Conservation (phyloP, 495 filamentous ascomycete genomes). For the Staphylotrichum longicolle region DNA sequence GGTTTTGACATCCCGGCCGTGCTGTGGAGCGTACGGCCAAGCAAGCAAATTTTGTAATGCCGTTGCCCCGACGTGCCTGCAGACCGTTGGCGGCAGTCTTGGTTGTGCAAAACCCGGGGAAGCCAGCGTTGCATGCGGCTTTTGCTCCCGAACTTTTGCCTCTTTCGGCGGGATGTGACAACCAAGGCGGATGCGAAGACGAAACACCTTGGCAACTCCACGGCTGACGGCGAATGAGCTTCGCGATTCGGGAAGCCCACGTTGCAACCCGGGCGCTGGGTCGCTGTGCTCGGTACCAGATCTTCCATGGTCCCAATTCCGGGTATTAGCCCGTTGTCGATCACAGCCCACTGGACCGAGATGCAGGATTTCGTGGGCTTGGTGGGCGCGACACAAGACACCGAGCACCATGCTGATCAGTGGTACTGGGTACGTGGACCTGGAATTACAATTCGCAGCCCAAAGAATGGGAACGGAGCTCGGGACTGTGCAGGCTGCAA, state of each 20-base stretch:
- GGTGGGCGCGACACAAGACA: too few relatives aligned
- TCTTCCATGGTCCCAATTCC: constrained; percentile 26
- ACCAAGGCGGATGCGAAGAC: constrained; percentile 1
- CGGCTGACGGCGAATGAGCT: constrained; percentile 2
- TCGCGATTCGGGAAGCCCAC: neutral
- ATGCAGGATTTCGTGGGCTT: neutral
- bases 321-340: constrained; percentile 15
- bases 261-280: constrained; percentile 10
- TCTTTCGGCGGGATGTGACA: constrained; percentile 4
- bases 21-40: neutral
- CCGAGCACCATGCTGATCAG: too few relatives aligned
- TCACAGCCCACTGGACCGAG: constrained; percentile 1
- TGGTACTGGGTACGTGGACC: too few relatives aligned
- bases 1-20: constrained; percentile 10
- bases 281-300: constrained; percentile 15
- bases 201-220: constrained; percentile 16
- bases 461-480: too few relatives aligned
- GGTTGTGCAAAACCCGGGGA: neutral
- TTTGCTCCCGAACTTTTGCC: constrained; percentile 19
- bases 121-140: constrained; percentile 18
- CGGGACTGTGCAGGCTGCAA: too few relatives aligned
- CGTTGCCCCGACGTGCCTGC: neutral
- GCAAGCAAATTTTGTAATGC: constrained; percentile 10
- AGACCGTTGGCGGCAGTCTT: neutral
- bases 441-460: too few relatives aligned